Evolutionary conservation across 371 early-diverging fungal species (phyloP), one percentile per base, ranked within the genome.

Genomic region (Syncephalastrum sp.): DNA sequence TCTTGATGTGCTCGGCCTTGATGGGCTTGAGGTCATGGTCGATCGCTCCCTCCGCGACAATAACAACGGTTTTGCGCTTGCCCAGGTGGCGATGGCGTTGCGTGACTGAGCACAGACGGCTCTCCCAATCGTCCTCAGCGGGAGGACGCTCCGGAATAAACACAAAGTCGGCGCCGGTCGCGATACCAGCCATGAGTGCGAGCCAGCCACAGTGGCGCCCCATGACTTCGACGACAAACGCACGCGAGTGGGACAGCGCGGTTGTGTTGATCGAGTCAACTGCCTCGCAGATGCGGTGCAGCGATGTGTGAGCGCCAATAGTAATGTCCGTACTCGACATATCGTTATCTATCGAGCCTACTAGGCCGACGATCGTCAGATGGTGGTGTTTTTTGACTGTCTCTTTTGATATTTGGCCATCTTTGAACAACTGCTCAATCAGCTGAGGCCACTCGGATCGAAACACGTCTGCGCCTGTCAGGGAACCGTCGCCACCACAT

Each of bases 171-270:
- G 99, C 98, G 19, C 95, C 92, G 5, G 89, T 87, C 47, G 93
- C 75, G 23, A 99, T 91, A 6, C 92, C 96, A 6, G 98, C 93
- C 91, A 94, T 95, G 27, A 99, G 79, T 10, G 96, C 95, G n/a
- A 99, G 80, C 98, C 98, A 99, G 7, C 99, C 99, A 72, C 99
- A 99, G 68, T 96, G 92, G 50, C 99, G 86, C 3, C 99, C 99
- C 99, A 99, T 99, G 14, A 98, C 99, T 73, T 99, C 99, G 43
- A 99, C 88, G 1, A 99, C 97, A 73, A 99, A 99, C 2, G 97
- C 97, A 54, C 99, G 91, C 50, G 92, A 89, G 73, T 99, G 99
- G 49, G 97, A 97, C 25, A 86, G 79, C 27, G 99, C 99, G 4
- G 99, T 99, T 48, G 94, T 91, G 41, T 90, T 84, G 42, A 99